Evolutionary conservation across 2,329 filamentous ascomycete genomes (phyloP), one percentile per base, ranked within the genome.

Genomic region (Fonsecaea multimorphosa): DNA sequence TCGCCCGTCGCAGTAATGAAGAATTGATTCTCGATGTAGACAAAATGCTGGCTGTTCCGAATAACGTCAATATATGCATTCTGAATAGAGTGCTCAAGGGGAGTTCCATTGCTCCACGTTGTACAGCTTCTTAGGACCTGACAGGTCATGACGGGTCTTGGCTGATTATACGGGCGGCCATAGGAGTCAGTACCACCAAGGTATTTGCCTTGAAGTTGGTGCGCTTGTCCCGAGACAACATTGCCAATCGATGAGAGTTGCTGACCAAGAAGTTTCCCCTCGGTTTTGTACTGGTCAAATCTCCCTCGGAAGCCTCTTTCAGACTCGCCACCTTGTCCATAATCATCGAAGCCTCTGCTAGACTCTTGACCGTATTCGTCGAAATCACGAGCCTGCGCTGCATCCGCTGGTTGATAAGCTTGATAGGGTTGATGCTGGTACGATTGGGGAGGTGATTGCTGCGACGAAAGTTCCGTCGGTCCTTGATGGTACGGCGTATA

Each of bases 11-110:
- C 90, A 0, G 91, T 95, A 78, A 95, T 95, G 82, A 95, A 95
- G 81, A 95, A 95, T 82, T 92, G 88, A 73, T 93, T 93, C 76
- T 93, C 90, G 38, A 93, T 92, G 76, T 93, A 93, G 65, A 93
- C 78, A 73, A 90, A 93, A 74, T 92, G 87, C 73, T 87, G 80
- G 19, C 89, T 89, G 56, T 87, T 87, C 40, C 79, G 81, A 71
- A 93, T 93, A 31, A 87, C 84, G 51, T 90, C 84, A 36, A 91
- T 87, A 74, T 96, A 96, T 1, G 93, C 93, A 74, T 94, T 93
- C 67, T 89, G 87, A 68, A 97, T 94, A 0, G 92, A 96, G 76
- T 95, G 92, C 73, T 91, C 88, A 4, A 84, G 83, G 9, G 77
- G 74, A 19, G 82, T 80, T 51, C 86, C 86, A 73, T 88, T 84